Percentiles rank a stretch among this genome's conserved stretches.
Evolutionary conservation across 192 early-diverging fungal species (phyloP).

Genomic region (Podila clonocystis): DNA sequence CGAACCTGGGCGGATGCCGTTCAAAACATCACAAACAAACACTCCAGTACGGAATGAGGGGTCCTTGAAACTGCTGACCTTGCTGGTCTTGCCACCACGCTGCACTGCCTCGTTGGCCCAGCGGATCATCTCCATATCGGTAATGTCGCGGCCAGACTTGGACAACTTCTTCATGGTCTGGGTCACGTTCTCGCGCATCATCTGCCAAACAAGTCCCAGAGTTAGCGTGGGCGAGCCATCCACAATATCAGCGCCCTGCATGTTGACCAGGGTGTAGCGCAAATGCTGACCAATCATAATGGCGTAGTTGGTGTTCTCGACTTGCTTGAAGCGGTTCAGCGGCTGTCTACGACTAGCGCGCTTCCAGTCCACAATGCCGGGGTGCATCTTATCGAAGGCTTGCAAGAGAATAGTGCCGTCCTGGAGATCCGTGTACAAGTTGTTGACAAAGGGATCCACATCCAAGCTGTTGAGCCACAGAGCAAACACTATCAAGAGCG

Average conservation of each 20-base stretch:
- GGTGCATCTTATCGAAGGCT: slow-evolving; percentile 94
- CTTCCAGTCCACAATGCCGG: slow-evolving; percentile 93
- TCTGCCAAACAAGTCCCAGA: slow-evolving; percentile 95
- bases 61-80: slow-evolving; percentile 90
- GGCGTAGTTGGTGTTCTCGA: slow-evolving; percentile 97
- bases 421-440: slow-evolving; percentile 92
- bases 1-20: slow-evolving; percentile 91
- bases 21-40: slow-evolving; percentile 92
- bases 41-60: slow-evolving; percentile 76
- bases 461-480: slow-evolving; percentile 98
- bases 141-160: slow-evolving; percentile 83
- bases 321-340: slow-evolving; percentile 92
- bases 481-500: slow-evolving; percentile 77
- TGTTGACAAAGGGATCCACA: slow-evolving; percentile 97
- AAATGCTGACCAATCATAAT: slow-evolving; percentile 87
- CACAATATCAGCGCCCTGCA: slow-evolving; percentile 94
- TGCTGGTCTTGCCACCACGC: slow-evolving; percentile 68
- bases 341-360: slow-evolving; percentile 83
- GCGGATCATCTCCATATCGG: slow-evolving; percentile 91
- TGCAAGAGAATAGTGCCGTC: slow-evolving; percentile 94
- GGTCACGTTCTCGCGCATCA: slow-evolving; percentile 98
- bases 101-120: slow-evolving; percentile 94
- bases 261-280: slow-evolving; percentile 92
- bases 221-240: slow-evolving; percentile 92
- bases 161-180: slow-evolving; percentile 91